Percentiles rank a stretch among this genome's conserved stretches.
These are phyloP conservation scores for Ascoidea asiatica DNA, from an alignment of 805 yeast species.

Conservation along the genomic window DNA sequence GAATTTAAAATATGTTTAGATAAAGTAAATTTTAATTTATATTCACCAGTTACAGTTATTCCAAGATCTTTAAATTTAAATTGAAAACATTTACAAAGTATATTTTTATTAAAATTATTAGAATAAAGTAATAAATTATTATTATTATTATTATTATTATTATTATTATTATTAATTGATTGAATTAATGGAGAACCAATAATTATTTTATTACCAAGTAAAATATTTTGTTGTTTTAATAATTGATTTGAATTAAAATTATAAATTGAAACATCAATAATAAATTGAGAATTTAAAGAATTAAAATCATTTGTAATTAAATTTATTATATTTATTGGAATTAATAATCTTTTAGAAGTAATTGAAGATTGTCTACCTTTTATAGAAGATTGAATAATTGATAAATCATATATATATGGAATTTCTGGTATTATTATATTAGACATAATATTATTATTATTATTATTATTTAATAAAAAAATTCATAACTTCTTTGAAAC, in stretches of 20 bases:
- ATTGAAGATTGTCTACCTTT: neutral
- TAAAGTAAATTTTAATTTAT: neutral
- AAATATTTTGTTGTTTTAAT: neutral
- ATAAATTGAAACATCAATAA: neutral
- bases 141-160: no score
- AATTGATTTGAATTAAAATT: neutral
- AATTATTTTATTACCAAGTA: neutral
- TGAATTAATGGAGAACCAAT: neutral
- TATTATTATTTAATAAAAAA: no score
- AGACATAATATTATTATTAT: no score
- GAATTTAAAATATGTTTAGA: neutral
- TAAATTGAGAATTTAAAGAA: neutral
- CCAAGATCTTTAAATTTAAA: neutral
- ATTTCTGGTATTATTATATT: no score
- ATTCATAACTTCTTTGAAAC: no score
- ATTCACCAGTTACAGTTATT: neutral
- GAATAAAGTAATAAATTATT: no score
- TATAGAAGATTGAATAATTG: neutral
- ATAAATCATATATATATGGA: no score
- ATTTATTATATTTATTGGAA: neutral
- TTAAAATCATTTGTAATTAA: neutral
- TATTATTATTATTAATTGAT: neutral
- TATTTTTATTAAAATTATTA: no score
- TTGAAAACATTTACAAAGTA: no score
- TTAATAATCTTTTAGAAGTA: conserved; percentile 4